phyloP scores from a whole-genome alignment of 2,329 filamentous ascomycete species.

The Botrytis sinoallii region DNA sequence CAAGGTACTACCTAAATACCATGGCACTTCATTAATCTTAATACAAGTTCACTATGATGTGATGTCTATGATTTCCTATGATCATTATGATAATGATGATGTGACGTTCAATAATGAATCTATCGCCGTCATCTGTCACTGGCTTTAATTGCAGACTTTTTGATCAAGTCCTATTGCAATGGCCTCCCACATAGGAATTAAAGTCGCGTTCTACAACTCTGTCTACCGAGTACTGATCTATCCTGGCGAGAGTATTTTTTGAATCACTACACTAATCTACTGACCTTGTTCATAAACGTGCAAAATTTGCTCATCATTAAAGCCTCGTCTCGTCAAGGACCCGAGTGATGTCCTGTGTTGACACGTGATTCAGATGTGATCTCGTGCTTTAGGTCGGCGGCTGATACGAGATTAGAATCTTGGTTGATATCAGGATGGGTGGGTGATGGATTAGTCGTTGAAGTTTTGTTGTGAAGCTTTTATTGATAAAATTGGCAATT shows the following conservation, averaged over 20 bases:
- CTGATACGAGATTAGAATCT: background rate
- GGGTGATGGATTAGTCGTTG: background rate
- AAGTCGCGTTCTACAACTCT: too few relatives aligned
- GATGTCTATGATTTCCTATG: too few relatives aligned
- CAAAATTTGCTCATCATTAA: background rate
- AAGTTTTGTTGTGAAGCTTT: too few relatives aligned
- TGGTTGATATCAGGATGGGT: background rate
- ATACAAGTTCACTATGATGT: background rate
- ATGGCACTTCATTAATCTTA: background rate
- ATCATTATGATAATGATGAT: background rate
- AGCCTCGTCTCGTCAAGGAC: background rate
- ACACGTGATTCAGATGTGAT: constrained; percentile 6
- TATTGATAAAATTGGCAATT: background rate
- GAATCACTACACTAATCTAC: background rate
- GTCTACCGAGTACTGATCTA: background rate
- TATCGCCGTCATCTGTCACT: background rate
- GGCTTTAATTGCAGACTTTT: background rate
- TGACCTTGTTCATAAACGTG: background rate
- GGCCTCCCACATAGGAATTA: background rate
- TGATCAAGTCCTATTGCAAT: background rate
- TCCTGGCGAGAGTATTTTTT: background rate
- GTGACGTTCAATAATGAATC: background rate
- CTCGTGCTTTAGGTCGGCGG: background rate
- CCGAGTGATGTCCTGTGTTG: background rate
- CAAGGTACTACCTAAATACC: background rate